phyloP scores from a whole-genome alignment of 2,329 filamentous ascomycete genomes.

The Aspergillus transmontanensis region DNA sequence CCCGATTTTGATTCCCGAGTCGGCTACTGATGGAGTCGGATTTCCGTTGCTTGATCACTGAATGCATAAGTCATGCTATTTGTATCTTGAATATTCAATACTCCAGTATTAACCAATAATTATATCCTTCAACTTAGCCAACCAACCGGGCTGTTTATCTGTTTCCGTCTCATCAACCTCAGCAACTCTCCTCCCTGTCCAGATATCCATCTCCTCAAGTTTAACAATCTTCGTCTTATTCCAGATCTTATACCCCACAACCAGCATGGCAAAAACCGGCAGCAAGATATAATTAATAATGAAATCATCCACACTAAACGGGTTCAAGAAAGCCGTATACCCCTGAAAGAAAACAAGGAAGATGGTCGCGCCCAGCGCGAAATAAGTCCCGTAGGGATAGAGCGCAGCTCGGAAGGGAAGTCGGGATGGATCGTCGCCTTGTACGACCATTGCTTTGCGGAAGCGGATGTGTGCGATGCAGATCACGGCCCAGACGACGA shows the following conservation, averaged over 20 bases:
- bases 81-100: too few species aligned
- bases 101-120: conserved; percentile 25
- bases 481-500: conserved; percentile 45
- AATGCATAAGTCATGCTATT: too few species aligned
- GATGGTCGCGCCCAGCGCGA: conserved; percentile 50
- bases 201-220: conserved; percentile 43
- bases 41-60: too few species aligned
- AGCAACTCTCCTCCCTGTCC: conserved; percentile 36
- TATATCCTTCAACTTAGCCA: conserved; percentile 23
- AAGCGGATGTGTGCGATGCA: conserved; percentile 47
- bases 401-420: conserved; percentile 53
- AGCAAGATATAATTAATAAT: conserved; percentile 60
- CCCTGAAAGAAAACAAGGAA: conserved; percentile 57
- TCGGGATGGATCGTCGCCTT: conserved; percentile 40
- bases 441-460: conserved; percentile 38
- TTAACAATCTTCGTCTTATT: conserved; percentile 41
- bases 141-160: conserved; percentile 16
- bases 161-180: conserved; percentile 21
- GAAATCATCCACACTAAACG: conserved; percentile 54
- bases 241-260: conserved; percentile 50
- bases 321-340: conserved; percentile 55
- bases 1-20: too few species aligned
- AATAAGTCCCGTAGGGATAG: conserved; percentile 56
- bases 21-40: too few species aligned
- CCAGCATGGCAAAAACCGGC: conserved; percentile 52